Evolutionary conservation across 176 grass and related monocot genomes (phyloP).

Genomic region (Avena sativa): DNA sequence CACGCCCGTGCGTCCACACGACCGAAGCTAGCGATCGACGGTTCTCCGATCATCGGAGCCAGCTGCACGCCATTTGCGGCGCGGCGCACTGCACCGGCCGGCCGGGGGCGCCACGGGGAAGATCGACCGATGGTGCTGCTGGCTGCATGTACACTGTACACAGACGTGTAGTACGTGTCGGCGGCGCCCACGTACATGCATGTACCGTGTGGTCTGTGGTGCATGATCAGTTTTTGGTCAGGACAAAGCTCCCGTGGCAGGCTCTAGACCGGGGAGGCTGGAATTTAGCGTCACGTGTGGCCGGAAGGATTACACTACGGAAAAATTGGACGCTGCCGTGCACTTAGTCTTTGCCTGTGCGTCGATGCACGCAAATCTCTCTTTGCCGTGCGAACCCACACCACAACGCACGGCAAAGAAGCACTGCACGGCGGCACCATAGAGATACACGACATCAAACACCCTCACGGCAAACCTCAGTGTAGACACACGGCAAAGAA

Average conservation of each 20-base stretch:
- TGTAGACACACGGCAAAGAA: too few species aligned
- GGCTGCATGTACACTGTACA: neutral
- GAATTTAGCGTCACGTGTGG: constrained; percentile 1
- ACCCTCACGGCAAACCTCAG: too few species aligned
- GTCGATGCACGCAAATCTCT: too few species aligned
- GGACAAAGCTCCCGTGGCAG: neutral
- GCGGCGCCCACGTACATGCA: neutral
- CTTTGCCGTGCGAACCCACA: too few species aligned
- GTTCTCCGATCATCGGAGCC: neutral
- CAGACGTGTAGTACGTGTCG: neutral
- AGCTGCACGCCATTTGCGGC: neutral
- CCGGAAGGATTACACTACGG: neutral
- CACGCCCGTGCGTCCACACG: too few species aligned
- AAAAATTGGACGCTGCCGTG: too few species aligned
- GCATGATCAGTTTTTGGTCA: neutral
- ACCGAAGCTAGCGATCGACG: too few species aligned
- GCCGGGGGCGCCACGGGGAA: neutral
- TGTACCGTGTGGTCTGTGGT: neutral
- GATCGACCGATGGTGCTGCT: neutral
- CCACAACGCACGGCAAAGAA: too few species aligned
- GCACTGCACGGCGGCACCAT: too few species aligned
- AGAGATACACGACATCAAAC: too few species aligned
- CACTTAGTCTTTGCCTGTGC: too few species aligned
- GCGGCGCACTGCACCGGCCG: neutral
- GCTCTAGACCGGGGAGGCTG: neutral